Conservation (phyloP, 2,329 filamentous ascomycete genomes). For the Neodidymelliopsis sp. region DNA sequence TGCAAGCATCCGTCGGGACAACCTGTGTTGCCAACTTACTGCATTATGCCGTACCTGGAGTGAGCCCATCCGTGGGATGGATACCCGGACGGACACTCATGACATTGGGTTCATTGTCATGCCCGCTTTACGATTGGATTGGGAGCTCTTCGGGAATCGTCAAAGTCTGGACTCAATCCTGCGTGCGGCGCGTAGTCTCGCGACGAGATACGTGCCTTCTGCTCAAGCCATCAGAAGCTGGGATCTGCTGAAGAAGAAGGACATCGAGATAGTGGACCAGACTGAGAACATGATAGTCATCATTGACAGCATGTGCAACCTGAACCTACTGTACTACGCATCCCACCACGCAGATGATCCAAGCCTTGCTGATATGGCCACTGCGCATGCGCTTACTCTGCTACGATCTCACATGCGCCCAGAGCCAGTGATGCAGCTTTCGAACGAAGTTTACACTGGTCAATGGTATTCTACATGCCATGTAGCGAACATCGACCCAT, state of each 20-base stretch:
- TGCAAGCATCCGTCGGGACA: conserved; percentile 1
- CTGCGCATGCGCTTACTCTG: conserved; percentile 52
- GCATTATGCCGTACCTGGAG: conserved; percentile 43
- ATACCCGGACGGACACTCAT: conserved; percentile 48
- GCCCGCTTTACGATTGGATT: conserved; percentile 50
- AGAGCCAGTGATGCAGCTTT: conserved; percentile 28
- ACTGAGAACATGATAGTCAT: conserved; percentile 52
- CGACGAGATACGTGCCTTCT: conserved; percentile 45
- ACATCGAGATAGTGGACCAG: conserved; percentile 49
- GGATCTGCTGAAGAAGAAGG: conserved; percentile 54
- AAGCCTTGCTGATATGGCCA: conserved; percentile 47
- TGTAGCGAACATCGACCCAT: conserved; percentile 53
- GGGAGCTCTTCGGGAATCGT: conserved; percentile 51
- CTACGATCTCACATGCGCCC: conserved; percentile 52
- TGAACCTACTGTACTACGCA: conserved; percentile 55
- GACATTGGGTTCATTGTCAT: conserved; percentile 57
- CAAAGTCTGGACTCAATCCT: conserved; percentile 47
- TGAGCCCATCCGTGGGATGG: conserved; percentile 50
- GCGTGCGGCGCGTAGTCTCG: conserved; percentile 48
- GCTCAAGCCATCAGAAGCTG: conserved; percentile 53
- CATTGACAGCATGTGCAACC: conserved; percentile 48
- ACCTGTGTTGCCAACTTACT: conserved; percentile 19
- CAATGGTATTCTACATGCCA: conserved; percentile 48
- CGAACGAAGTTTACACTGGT: conserved; percentile 20
- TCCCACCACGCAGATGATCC: conserved; percentile 43